These are phyloP conservation scores for Leccinum uliginosum DNA, from an alignment of 768 basidiomycete genomes.

Conservation along the genomic window DNA sequence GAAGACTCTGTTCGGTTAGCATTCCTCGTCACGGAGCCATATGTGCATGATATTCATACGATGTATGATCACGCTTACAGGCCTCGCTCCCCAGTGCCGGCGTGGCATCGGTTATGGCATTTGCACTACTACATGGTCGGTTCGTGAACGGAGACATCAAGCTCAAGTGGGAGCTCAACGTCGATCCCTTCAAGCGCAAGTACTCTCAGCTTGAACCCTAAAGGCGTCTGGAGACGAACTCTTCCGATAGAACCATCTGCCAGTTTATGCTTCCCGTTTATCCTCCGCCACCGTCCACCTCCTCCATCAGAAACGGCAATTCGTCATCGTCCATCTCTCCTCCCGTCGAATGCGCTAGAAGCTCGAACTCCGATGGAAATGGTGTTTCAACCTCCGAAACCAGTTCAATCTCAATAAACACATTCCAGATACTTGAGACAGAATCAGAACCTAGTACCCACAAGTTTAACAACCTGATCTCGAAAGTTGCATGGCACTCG, in stretches of 20 bases:
- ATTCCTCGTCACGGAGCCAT: too few species aligned
- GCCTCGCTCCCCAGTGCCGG: too few species aligned
- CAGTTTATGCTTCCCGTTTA: slow-evolving; percentile 78
- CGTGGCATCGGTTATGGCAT: too few species aligned
- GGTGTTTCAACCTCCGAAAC: slow-evolving; percentile 32
- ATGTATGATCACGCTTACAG: too few species aligned
- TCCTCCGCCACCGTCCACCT: slow-evolving; percentile 22
- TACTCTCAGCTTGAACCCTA: neutral
- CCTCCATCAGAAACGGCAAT: slow-evolving; percentile 18
- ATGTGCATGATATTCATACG: too few species aligned
- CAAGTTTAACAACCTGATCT: slow-evolving; percentile 83
- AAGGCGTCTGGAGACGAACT: slow-evolving; percentile 83
- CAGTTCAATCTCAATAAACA: neutral
- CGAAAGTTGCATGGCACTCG: slow-evolving; percentile 87
- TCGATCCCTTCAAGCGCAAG: too few species aligned
- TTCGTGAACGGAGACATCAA: too few species aligned
- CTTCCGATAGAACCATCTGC: slow-evolving; percentile 86
- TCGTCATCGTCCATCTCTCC: slow-evolving; percentile 18
- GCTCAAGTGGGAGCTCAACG: too few species aligned
- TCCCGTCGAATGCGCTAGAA: slow-evolving; percentile 8
- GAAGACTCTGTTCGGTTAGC: too few species aligned
- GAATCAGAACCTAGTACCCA: slow-evolving; percentile 76
- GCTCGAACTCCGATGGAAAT: slow-evolving; percentile 12
- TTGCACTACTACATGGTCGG: too few species aligned
- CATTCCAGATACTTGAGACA: slow-evolving; percentile 39